Conservation (phyloP, 1,139 yeast genomes). For the Hansenula anomala region DNA sequence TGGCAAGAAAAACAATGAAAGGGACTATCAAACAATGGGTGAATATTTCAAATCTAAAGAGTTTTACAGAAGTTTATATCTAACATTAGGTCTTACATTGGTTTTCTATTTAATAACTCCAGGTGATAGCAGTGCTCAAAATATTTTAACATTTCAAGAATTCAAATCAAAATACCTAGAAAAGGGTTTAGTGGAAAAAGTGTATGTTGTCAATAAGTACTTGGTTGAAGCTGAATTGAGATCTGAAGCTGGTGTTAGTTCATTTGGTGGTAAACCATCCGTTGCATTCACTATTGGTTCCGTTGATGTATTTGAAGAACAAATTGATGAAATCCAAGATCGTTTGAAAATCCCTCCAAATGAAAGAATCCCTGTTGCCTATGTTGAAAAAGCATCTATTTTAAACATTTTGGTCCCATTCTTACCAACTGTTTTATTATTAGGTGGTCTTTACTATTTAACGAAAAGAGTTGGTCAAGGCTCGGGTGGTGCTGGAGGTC, state of each 20-base stretch:
- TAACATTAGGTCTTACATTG: slow-evolving; percentile 33
- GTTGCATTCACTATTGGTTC: slow-evolving; percentile 83
- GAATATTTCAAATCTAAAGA: slow-evolving; percentile 35
- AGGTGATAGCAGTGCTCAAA: slow-evolving; percentile 27
- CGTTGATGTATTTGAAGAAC: slow-evolving; percentile 84
- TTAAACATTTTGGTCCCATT: slow-evolving; percentile 65
- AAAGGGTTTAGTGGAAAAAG: slow-evolving; percentile 73
- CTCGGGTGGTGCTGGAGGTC: slow-evolving; percentile 17
- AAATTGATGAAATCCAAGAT: slow-evolving; percentile 71
- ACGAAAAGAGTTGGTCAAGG: slow-evolving; percentile 44
- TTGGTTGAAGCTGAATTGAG: slow-evolving; percentile 76
- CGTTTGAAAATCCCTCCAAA: slow-evolving; percentile 55
- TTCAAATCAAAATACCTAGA: slow-evolving; percentile 80
- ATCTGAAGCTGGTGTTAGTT: slow-evolving; percentile 38
- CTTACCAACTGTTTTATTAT: slow-evolving; percentile 75
- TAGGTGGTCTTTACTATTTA: slow-evolving; percentile 83
- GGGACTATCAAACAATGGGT: slow-evolving; percentile 22
- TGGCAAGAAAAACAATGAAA: slow-evolving; percentile 21
- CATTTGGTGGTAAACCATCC: slow-evolving; percentile 21
- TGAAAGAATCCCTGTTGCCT: slow-evolving; percentile 81
- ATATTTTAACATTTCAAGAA: slow-evolving; percentile 80
- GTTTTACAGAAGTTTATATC: slow-evolving; percentile 30
- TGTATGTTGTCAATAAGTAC: slow-evolving; percentile 71
- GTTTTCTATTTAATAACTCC: slow-evolving; percentile 29
- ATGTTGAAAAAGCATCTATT: slow-evolving; percentile 62